Base-by-base conservation (phyloP, 192 early-diverging fungal species). In the Backusella macrospora region DNA sequence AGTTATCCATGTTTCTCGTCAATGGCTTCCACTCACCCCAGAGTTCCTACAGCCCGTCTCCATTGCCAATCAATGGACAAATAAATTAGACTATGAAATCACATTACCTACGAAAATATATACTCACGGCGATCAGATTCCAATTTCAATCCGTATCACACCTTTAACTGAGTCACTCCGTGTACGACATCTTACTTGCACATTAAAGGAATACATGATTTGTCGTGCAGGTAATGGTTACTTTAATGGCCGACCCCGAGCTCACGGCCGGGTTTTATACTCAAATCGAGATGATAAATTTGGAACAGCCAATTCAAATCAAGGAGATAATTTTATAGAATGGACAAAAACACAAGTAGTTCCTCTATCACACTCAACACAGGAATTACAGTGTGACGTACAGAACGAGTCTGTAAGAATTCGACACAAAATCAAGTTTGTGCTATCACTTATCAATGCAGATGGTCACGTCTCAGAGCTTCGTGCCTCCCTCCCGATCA, bases 121-220 rank as follows among this genome's bases (percentile, higher is more conserved):
- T 48, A 81, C 76, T 48, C 82, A 88, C 38, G 86, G 82, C 40
- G 86, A 89, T 37, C 65, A 80, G 7, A 84, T 91, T 34, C 80
- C 84, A 14, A 68, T 86, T 2, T 62, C 72, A 4, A 76, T 89
- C 13, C 73, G 77, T 40, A 67, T 91, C 2, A 81, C 72, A 26
- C 86, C 88, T 26, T 76, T 81, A 14, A 14, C 62, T 45, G 76
- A 85, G 68, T 76, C 78, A 4, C 21, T 91, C 15, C 76, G 66
- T 46, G 74, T 88, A 4, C 67, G 82, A 18, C 62, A 82, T 2
- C 75, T 86, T 6, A 78, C 80, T n/a, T 83, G 82, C 48, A 65
- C 79, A 8, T 75, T 91, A 62, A 88, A 86, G 34, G 90, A 91
- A 76, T 88, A 86, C 47, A 68, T 80, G 26, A 79, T 86, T 0